These are phyloP conservation scores for Fraxinus latifolia DNA, from an alignment of 305 asterid genomes.

Conservation along the genomic window DNA sequence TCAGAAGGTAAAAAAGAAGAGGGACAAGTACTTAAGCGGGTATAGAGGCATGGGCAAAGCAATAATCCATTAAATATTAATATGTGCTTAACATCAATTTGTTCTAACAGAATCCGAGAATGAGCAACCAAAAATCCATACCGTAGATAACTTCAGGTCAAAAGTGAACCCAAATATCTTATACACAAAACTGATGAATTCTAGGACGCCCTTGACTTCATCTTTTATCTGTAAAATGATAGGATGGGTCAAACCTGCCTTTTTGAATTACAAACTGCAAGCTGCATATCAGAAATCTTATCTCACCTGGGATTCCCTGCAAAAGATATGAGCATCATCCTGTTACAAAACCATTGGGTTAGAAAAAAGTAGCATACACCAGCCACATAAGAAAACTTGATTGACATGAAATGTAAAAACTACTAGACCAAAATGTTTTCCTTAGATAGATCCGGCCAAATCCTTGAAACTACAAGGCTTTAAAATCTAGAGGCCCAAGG, in stretches of 20 bases:
- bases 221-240: constrained; percentile 66
- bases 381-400: constrained; percentile 13
- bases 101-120: constrained; percentile 6
- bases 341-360: constrained; percentile 41
- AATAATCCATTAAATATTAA: neutral
- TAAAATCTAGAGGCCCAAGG: constrained; percentile 9
- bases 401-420: constrained; percentile 8
- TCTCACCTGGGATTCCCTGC: constrained; percentile 94
- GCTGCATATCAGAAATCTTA: constrained; percentile 12
- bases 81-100: neutral
- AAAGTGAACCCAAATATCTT: constrained; percentile 84
- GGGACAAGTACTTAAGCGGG: neutral
- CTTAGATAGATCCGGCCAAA: neutral
- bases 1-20: neutral
- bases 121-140: constrained; percentile 35
- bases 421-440: neutral
- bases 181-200: constrained; percentile 73
- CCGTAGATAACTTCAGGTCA: constrained; percentile 95
- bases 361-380: constrained; percentile 19
- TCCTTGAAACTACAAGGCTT: constrained; percentile 4
- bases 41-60: neutral
- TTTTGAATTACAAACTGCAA: constrained; percentile 5
- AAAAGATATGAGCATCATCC: constrained; percentile 99
- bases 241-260: constrained; percentile 24
- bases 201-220: constrained; percentile 85